Evolutionary conservation across 129 eudicot genomes (phyloP), one percentile per base, ranked within the genome.

Genomic region (Ambrosia artemisiifolia): DNA sequence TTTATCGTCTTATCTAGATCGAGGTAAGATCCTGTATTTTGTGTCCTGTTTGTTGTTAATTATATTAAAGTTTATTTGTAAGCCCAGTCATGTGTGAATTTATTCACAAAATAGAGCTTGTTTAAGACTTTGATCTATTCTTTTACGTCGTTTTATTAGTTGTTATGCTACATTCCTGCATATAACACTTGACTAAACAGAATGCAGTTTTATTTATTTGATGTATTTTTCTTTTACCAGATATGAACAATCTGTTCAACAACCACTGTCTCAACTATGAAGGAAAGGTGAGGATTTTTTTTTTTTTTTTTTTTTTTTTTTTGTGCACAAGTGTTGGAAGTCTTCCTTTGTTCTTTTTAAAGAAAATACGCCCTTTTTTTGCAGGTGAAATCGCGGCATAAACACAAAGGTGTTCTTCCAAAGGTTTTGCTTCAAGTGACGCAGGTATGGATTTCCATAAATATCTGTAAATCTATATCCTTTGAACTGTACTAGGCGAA

Each of bases 331-430:
- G 17, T 40, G 20, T 28, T 57, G 35, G 63, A 28, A 24, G 30
- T 18, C 32, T 18, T 53, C 11, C 12, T 17, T 24, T 18, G 32
- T 6, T 53, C 32, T 8, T 53, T 18, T 53, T 53, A 1, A 4
- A 7, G 12, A 18, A 55, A 55, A 20, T 20, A 9, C 10, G 11
- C 11, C 11, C 24, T 51, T 51, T 50, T n/a, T 51, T 74, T 81
- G 84, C 84, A 94, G 97, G 83, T 94, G 28, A 88, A 80, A 76
- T 82, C 90, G 88, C 85, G 46, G 47, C 88, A 85, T 66, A 83
- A 81, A 59, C 82, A 86, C 77, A 90, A 86, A 83, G 97, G 99
- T 51, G 94, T 95, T 54, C 95, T 95, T 70, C 91, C 97, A 42
- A 90, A 95, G 83, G 85, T 95, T 51, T 44, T 90, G 71, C 84